Conservation (phyloP, 2,329 filamentous ascomycete genomes). For the Claviceps citrina region DNA sequence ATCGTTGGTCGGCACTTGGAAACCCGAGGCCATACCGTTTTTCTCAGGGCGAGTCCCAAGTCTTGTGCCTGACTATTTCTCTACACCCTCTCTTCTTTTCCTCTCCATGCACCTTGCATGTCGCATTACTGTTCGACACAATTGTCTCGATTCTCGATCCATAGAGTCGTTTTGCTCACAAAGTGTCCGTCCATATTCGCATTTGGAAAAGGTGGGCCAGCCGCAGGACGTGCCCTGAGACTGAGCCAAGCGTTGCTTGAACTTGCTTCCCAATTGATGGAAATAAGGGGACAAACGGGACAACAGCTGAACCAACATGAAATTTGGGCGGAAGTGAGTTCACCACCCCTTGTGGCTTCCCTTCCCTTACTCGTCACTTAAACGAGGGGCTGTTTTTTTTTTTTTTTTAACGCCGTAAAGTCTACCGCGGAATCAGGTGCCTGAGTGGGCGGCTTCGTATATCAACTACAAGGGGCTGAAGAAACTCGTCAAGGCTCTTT, state of each 20-base stretch:
- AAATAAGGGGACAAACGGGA: too few species aligned
- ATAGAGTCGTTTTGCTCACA: not conserved
- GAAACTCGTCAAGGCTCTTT: slow-evolving; percentile 79
- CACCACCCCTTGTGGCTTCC: not conserved
- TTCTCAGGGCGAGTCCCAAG: not conserved
- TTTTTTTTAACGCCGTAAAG: slow-evolving; percentile 20
- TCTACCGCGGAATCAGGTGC: slow-evolving; percentile 68
- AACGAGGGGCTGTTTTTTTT: slow-evolving; percentile 2
- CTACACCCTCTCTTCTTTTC: not conserved
- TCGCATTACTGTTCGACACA: not conserved
- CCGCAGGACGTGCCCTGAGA: not conserved
- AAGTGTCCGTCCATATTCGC: not conserved
- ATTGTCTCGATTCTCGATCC: not conserved
- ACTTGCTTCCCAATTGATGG: too few species aligned
- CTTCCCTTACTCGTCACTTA: slow-evolving; percentile 8
- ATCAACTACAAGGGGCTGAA: slow-evolving; percentile 88
- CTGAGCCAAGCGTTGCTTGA: not conserved
- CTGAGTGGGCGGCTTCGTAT: slow-evolving; percentile 71
- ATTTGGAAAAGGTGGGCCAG: not conserved
- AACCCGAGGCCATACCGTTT: not conserved
- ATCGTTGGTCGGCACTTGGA: slow-evolving; percentile 1
- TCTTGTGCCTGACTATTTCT: not conserved
- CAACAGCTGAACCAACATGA: slow-evolving; percentile 27
- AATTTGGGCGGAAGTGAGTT: slow-evolving; percentile 47
- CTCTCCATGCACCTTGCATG: not conserved